phyloP scores from a whole-genome alignment of 2,329 filamentous ascomycete species.

The Fusarium paranaense region DNA sequence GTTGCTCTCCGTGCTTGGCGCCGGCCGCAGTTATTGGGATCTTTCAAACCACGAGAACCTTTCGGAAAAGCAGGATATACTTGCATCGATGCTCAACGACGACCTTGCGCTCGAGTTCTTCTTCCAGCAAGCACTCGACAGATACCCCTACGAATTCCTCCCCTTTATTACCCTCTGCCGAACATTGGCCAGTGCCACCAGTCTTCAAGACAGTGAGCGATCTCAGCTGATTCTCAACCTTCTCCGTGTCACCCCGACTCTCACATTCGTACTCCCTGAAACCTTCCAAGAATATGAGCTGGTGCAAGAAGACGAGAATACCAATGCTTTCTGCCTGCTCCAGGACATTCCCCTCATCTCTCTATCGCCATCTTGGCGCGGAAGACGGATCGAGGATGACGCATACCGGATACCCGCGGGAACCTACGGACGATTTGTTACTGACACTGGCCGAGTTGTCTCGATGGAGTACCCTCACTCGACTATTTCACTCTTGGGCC shows the following conservation, averaged over 20 bases:
- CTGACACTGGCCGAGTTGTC: slow-evolving; percentile 80
- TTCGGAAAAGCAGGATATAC: slow-evolving; percentile 48
- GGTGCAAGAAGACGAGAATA: slow-evolving; percentile 86
- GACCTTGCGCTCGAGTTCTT: slow-evolving; percentile 65
- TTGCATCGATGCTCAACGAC: slow-evolving; percentile 51
- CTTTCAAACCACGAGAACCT: slow-evolving; percentile 54
- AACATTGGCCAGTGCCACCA: slow-evolving; percentile 62
- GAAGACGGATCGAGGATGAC: slow-evolving; percentile 58
- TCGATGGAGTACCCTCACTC: slow-evolving; percentile 85
- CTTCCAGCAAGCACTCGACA: slow-evolving; percentile 76
- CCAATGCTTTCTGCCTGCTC: slow-evolving; percentile 78
- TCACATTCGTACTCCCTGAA: slow-evolving; percentile 82
- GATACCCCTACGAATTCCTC: slow-evolving; percentile 87
- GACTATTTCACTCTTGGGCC: slow-evolving; percentile 81
- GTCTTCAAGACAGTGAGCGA: slow-evolving; percentile 47
- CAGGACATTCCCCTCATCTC: slow-evolving; percentile 73
- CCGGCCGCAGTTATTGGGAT: slow-evolving; percentile 66
- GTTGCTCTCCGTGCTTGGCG: slow-evolving; percentile 72
- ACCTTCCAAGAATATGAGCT: slow-evolving; percentile 81
- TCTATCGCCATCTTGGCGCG: slow-evolving; percentile 58
- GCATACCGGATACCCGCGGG: slow-evolving; percentile 72
- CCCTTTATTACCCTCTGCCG: slow-evolving; percentile 82
- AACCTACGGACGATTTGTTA: slow-evolving; percentile 79
- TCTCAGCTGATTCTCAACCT: slow-evolving; percentile 69
- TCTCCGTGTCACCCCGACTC: slow-evolving; percentile 75